Evolutionary conservation across 305 asterid genomes (phyloP), one percentile per base, ranked within the genome.

Genomic region (Fraxinus ornus): DNA sequence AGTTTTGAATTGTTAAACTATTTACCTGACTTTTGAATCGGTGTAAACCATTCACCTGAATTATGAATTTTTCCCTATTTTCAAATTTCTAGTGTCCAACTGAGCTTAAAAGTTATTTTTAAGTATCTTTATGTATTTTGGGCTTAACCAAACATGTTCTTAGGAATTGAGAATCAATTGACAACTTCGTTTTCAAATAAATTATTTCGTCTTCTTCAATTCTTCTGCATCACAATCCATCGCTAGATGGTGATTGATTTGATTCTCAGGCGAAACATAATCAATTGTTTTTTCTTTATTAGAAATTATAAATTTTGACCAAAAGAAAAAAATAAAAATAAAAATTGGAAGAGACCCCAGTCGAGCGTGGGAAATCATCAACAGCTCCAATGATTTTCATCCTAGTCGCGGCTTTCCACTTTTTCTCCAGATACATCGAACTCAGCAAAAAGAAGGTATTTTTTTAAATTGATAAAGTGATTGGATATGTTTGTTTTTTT

Each of bases 371-470:
- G 78, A 92, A 80, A 84, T 92, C 98, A 39, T 83, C 91, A 44
- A 93, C 98, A 22, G 95, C 97, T 84, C 96, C 94, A 12, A n/a
- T 85, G 71, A 82, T 94, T 81, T 92, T 94, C 92, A 44, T 90
- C 86, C 84, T 92, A 78, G 94, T 94, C 6, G 88, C 89, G 72
- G 78, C 80, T 80, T 84, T 93, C 80, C 97, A 94, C 81, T 85
- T 88, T 36, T 85, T 83, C 62, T 90, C 96, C 33, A 90, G 93
- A 85, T 88, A 89, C 88, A 28, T 93, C 79, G 97, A 93, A 79
- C 78, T 91, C 77, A 32, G 28, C 79, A 86, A 88, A 44, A 90
- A 85, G 77, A 94, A 90, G 97, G 97, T 90, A 49, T 49, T 41
- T 44, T 44, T 33, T 17, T 13, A 21, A 12, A 62, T 22, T 62